Evolutionary conservation across 495 filamentous ascomycete genomes (phyloP), one percentile per base, ranked within the genome.

Genomic region (Aspergillus sparsus): DNA sequence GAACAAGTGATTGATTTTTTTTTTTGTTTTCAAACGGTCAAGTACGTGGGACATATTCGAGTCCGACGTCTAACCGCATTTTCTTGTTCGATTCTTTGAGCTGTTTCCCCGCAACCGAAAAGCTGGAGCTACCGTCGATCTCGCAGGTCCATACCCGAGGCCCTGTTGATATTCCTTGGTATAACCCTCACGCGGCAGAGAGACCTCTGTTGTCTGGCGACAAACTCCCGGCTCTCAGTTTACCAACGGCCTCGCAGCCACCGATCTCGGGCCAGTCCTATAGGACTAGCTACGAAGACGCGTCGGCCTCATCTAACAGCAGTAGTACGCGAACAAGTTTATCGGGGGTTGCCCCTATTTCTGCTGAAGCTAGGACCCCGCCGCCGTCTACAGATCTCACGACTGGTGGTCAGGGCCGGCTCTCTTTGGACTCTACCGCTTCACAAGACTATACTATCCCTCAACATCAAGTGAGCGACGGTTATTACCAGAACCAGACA

Each of bases 41-140:
- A 47, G 44, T 47, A 67, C 66, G 67, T 63, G 68, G 74, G 70
- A 71, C 63, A 41, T 41, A 58, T 60, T 27, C 39, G 55, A 68
- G 65, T 73, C 68, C 68, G 67, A 69, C 66, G 65, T 57, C 52
- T 52, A 54, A 44, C 58, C 34, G 12, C 41, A 13, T 34, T 53
- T 58, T 49, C 57, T 52, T 37, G 53, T 64, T 65, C 58, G 60
- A 63, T 68, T 67, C 65, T 75, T 67, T 69, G 71, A 77, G 67
- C 72, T 66, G 60, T 72, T 72, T 57, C 64, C 70, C 64, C 71
- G 71, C 83, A 84, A 91, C 87, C 92, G 92, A 84, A 89, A 97
- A 96, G 83, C 93, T 97, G 93, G 93, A 96, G 92, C 88, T 94
- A 79, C 91, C 93, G 76, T 89, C 91, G 82, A 88, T 93, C 69